phyloP scores from a whole-genome alignment of 371 early-diverging fungal genomes.

The Mucor mucedo region DNA sequence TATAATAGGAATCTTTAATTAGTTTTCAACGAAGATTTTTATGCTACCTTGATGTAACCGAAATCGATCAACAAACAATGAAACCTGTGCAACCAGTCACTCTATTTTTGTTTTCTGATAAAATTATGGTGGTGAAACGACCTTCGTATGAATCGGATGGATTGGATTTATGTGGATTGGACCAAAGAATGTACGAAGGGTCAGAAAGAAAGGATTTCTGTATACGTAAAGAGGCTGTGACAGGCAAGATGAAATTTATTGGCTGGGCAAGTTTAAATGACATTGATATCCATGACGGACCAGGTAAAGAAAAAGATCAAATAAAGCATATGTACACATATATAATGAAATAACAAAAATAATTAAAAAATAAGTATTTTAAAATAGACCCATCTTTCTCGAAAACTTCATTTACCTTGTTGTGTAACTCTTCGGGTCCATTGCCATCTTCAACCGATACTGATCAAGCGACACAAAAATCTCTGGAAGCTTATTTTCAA shows the following conservation, averaged over 20 bases:
- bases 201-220: constrained; percentile 20
- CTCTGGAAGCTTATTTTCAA: constrained; percentile 30
- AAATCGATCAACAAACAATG: constrained; percentile 38
- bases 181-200: constrained; percentile 21
- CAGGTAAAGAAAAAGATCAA: constrained; percentile 7
- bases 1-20: constrained; percentile 35
- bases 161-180: constrained; percentile 32
- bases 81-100: constrained; percentile 44
- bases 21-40: constrained; percentile 35
- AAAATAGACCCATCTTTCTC: background rate
- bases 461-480: constrained; percentile 26
- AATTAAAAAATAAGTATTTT: background rate
- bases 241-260: constrained; percentile 29
- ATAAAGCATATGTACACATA: background rate
- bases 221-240: constrained; percentile 11
- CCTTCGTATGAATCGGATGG: constrained; percentile 38
- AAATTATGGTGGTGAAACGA: constrained; percentile 44
- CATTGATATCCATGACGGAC: constrained; percentile 25
- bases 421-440: constrained; percentile 17
- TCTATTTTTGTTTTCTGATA: constrained; percentile 48
- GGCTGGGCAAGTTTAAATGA: constrained; percentile 34
- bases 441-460: constrained; percentile 16
- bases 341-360: background rate
- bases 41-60: constrained; percentile 38
- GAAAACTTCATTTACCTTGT: constrained; percentile 11